Conservation (phyloP, 345 rosid genomes). For the Conringia planisiliqua region DNA sequence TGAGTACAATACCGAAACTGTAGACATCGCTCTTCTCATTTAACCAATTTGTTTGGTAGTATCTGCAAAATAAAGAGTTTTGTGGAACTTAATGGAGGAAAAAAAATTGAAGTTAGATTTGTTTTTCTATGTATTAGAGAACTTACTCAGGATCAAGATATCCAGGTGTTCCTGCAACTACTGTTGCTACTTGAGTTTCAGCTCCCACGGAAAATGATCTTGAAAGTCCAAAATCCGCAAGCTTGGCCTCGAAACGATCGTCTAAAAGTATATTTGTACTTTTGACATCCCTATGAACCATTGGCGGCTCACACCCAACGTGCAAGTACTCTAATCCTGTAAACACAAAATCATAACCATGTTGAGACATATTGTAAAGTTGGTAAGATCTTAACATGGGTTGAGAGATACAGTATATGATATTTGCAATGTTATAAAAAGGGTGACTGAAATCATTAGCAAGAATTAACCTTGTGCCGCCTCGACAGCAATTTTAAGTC, state of each 20-base stretch:
- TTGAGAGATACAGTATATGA: too few relatives aligned
- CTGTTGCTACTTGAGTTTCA: conserved; percentile 27
- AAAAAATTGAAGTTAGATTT: neutral
- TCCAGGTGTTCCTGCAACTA: conserved; percentile 32
- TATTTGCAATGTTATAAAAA: neutral
- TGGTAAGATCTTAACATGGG: neutral
- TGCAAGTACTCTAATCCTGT: conserved; percentile 45
- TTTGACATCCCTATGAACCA: conserved; percentile 48
- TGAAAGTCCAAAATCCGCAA: conserved; percentile 50
- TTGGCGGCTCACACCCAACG: conserved; percentile 45
- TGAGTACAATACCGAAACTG: conserved; percentile 44
- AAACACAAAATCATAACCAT: neutral
- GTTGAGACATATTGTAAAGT: neutral
- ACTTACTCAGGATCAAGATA: conserved; percentile 52
- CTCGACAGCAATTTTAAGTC: conserved; percentile 22
- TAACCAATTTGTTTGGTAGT: conserved; percentile 30
- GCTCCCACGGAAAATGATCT: conserved; percentile 29
- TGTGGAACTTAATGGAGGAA: neutral
- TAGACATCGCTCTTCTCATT: conserved; percentile 46
- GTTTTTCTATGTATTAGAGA: neutral
- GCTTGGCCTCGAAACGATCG: conserved; percentile 40
- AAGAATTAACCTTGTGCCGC: conserved; percentile 16
- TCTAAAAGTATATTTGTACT: conserved; percentile 40
- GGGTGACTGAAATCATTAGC: neutral
- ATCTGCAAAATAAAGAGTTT: conserved; percentile 21